Evolutionary conservation across 106 monocot genomes (phyloP).

Genomic region (Posidonia australis): DNA sequence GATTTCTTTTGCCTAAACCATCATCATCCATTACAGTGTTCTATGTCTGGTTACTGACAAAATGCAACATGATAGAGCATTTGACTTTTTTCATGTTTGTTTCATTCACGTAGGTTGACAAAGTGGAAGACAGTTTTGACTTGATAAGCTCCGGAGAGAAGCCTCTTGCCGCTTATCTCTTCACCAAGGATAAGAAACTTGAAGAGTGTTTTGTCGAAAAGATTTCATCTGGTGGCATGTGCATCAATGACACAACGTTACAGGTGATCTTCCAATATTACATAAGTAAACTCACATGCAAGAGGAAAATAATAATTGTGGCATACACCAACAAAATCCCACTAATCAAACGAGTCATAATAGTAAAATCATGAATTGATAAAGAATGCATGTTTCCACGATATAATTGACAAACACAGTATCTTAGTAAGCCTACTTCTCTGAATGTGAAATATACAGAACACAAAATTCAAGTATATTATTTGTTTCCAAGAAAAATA

Average conservation of each 20-base stretch:
- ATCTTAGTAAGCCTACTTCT: too few species aligned
- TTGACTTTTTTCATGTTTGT: not conserved
- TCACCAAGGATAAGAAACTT: slow-evolving; percentile 31
- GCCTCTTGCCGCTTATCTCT: slow-evolving; percentile 36
- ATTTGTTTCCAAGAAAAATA: not conserved
- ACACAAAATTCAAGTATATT: not conserved
- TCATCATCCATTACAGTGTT: not conserved
- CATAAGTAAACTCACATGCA: not conserved
- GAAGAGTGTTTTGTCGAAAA: slow-evolving; percentile 23
- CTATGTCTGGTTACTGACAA: not conserved
- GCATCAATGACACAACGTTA: slow-evolving; percentile 32
- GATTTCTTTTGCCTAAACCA: not conserved
- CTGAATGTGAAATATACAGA: too few species aligned
- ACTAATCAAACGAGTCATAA: too few species aligned
- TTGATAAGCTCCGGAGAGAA: slow-evolving; percentile 28
- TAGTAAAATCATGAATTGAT: too few species aligned
- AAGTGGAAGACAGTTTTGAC: slow-evolving; percentile 27
- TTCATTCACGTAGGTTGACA: slow-evolving; percentile 17
- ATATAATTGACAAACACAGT: too few species aligned
- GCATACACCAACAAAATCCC: too few species aligned
- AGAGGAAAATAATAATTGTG: not conserved
- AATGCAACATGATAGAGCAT: too few species aligned
- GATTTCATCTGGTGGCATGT: slow-evolving; percentile 26
- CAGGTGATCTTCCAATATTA: slow-evolving; percentile 11
- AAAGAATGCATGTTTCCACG: too few species aligned